Conservation (phyloP, 2,329 filamentous ascomycete species). For the Paraphaeosphaeria minitans region DNA sequence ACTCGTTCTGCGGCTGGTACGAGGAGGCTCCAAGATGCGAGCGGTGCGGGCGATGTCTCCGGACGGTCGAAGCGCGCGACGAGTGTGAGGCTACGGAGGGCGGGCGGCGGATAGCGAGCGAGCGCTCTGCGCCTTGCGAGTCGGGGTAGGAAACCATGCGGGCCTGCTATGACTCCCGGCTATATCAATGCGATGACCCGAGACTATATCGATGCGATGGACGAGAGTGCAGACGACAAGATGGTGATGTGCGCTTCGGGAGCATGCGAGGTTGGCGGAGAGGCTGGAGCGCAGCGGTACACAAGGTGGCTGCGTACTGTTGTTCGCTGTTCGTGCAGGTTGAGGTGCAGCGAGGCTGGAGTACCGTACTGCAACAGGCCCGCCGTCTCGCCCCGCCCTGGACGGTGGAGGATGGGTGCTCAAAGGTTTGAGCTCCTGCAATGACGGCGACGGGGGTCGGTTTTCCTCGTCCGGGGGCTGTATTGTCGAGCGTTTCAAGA, state of each 20-base stretch:
- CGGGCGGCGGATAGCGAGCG: slow-evolving; percentile 65
- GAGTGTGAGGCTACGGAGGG: slow-evolving; percentile 65
- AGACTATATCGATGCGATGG: slow-evolving; percentile 4
- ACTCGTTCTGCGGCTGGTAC: slow-evolving; percentile 82
- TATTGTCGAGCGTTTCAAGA: slow-evolving; percentile 35
- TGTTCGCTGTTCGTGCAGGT: slow-evolving; percentile 34
- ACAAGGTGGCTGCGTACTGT: slow-evolving; percentile 36
- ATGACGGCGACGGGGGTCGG: slow-evolving; percentile 9
- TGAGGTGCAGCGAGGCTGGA: slow-evolving; percentile 23
- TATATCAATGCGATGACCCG: too few relatives aligned
- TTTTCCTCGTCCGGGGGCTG: not conserved
- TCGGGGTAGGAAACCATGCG: slow-evolving; percentile 70
- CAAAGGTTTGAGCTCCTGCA: not conserved
- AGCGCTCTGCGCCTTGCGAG: slow-evolving; percentile 55
- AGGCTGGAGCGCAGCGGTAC: slow-evolving; percentile 21
- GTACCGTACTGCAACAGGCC: slow-evolving; percentile 4
- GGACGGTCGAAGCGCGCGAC: slow-evolving; percentile 57
- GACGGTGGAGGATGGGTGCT: slow-evolving; percentile 2
- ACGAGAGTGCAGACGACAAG: too few relatives aligned
- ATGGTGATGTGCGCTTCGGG: slow-evolving; percentile 10
- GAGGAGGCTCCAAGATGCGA: slow-evolving; percentile 75
- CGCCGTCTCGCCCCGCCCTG: slow-evolving; percentile 31
- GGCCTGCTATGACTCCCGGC: slow-evolving; percentile 16
- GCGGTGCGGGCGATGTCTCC: slow-evolving; percentile 76
- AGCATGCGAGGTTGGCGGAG: slow-evolving; percentile 13